These are phyloP conservation scores for Fusarium pininemorale DNA, from an alignment of 2,329 filamentous ascomycete genomes.

Conservation along the genomic window DNA sequence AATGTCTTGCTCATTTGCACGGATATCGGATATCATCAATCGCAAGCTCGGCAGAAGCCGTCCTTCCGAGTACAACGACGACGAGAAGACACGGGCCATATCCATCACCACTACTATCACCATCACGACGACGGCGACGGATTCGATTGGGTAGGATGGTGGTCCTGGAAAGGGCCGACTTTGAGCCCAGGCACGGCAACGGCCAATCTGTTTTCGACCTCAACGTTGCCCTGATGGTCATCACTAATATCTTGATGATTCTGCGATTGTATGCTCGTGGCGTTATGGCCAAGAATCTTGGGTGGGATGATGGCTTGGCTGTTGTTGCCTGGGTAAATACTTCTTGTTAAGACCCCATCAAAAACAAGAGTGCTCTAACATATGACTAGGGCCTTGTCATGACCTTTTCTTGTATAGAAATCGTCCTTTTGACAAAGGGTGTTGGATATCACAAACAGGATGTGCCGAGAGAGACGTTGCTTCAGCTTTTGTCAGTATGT, in stretches of 20 bases:
- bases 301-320: conserved; percentile 35
- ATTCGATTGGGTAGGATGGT: conserved; percentile 17
- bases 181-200: background rate
- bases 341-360: background rate
- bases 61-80: conserved; percentile 9
- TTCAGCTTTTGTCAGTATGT: conserved; percentile 33
- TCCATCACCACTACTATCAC: conserved; percentile 30
- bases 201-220: conserved; percentile 27
- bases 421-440: conserved; percentile 26
- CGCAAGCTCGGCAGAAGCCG: conserved; percentile 30
- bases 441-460: conserved; percentile 25
- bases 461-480: conserved; percentile 16
- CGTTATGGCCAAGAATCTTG: conserved; percentile 30
- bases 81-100: conserved; percentile 27
- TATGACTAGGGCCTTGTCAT: conserved; percentile 18
- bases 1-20: conserved; percentile 33
- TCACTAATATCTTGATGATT: conserved; percentile 28
- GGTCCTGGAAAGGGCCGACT: background rate
- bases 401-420: conserved; percentile 26
- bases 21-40: conserved; percentile 32
- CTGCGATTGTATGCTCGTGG: conserved; percentile 34
- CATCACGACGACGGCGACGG: conserved; percentile 21
- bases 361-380: background rate
- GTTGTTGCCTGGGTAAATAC: conserved; percentile 31
- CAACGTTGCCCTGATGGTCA: conserved; percentile 33